Conservation (phyloP, 2,329 filamentous ascomycete genomes). For the Remersonia thermophila region DNA sequence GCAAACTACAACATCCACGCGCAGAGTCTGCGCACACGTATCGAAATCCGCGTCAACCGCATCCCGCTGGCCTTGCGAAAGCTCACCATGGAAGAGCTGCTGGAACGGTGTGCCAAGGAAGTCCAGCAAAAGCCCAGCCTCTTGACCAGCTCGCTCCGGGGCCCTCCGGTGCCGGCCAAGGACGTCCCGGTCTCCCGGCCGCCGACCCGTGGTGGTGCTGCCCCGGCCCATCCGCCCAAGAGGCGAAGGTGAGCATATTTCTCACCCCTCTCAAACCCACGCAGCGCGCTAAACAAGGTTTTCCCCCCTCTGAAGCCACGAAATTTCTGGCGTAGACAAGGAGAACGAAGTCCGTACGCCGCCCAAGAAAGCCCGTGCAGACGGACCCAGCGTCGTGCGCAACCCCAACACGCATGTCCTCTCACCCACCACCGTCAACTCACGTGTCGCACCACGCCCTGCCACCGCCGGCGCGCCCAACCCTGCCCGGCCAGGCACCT, state of each 20-base stretch:
- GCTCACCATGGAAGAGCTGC: slow-evolving; percentile 69
- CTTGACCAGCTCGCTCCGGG: slow-evolving; percentile 18
- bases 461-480: slow-evolving; percentile 8
- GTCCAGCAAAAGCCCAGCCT: slow-evolving; percentile 24
- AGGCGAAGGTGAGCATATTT: slow-evolving; percentile 33
- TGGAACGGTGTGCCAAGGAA: slow-evolving; percentile 36
- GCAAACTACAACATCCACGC: slow-evolving; percentile 84
- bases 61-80: slow-evolving; percentile 72
- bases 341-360: slow-evolving; percentile 62
- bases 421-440: slow-evolving; percentile 74
- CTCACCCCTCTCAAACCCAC: slow-evolving; percentile 5
- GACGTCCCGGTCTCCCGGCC: slow-evolving; percentile 22
- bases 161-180: slow-evolving; percentile 39
- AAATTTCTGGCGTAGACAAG: slow-evolving; percentile 56
- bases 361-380: slow-evolving; percentile 52
- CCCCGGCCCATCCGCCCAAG: slow-evolving; percentile 27
- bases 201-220: slow-evolving; percentile 14
- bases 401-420: slow-evolving; percentile 43
- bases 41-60: slow-evolving; percentile 87
- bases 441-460: slow-evolving; percentile 49
- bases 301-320: slow-evolving; percentile 37
- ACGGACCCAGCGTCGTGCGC: slow-evolving; percentile 29
- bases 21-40: slow-evolving; percentile 68
- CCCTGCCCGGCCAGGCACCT: slow-evolving; percentile 38
- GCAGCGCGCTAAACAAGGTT: slow-evolving; percentile 9